Base-by-base conservation (phyloP, 2,329 filamentous ascomycete species). In the Neofusicoccum cordaticola region DNA sequence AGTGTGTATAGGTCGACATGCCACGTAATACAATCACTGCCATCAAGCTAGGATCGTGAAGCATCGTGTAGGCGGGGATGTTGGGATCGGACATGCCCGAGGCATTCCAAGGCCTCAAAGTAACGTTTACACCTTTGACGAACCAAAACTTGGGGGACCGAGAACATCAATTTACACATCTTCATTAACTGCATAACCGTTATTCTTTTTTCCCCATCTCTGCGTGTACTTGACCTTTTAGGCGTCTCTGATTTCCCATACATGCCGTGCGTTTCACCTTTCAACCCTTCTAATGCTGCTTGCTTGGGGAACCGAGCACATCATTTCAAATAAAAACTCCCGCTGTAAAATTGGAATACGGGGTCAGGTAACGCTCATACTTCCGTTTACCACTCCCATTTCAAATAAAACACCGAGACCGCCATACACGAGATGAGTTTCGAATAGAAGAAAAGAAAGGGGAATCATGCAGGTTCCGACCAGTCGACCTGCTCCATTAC, bases 401-500 rank as follows among this genome's bases (percentile, higher is more conserved):
- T 31, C 4, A n/a, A 31, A 11, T 22, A 27, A 31, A 61, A 51
- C 31, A 50, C 39, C 12, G 22, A 57, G 50, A n/a, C 19, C 35
- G 51, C 58, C 39, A 57, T 37, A 17, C 45, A 34, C 12, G 45
- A 66, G 34, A 50, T 17, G n/a, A 39, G 13, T 9, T 63, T n/a
- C 63, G 27, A 31, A 48, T 19, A 41, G 13, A 17, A 48, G 17
- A 37, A 42, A 50, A 53, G 39, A 47, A 53, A 48, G 19, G 58
- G 65, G 47, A 27, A 22, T 17, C 35, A 64, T 27, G 73, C 70
- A 63, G 92, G 89, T 79, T 99, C 95, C 35, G 91, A 89, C 95
- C 95, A 99, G 81, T 97, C 96, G 65, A 98, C 93, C 79, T 98
- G 93, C 73, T 99, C 95, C 75, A 90, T 90, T 17, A 96, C 84